Base-by-base conservation (phyloP, 257 asterid species). In the Schizonepeta tenuifolia region DNA sequence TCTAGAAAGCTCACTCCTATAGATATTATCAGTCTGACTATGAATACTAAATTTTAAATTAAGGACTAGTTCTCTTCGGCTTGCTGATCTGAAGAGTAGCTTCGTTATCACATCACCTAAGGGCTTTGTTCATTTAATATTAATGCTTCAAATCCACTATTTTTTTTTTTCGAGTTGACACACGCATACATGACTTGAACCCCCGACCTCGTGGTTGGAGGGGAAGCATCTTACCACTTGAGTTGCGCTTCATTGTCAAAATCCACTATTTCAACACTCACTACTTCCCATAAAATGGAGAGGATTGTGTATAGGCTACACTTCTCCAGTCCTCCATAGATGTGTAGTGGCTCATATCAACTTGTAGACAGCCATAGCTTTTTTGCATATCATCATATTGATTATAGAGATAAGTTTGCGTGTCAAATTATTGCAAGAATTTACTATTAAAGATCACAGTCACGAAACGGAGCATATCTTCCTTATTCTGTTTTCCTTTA, bases 401-500 rank as follows among this genome's bases (percentile, higher is more conserved):
- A 15, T n/a, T 31, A 54, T 12, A 62, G 54, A 62, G 61, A 65
- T 31, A 62, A 17, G 2, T 38, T 36, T 46, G 67, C 54, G 55
- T 21, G 50, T 7, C 35, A 13, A 54, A 5, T 33, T 8, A 10
- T 31, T 31, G 36, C 36, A 71, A 40, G 55, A 33, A 62, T 70
- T 18, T 43, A 38, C 51, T 51, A 6, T 67, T 51, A 5, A 31
- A 31, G 36, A 31, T 31, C 36, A 31, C 36, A 31, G 36, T 31
- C 36, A 31, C 6, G 7, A 4, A 6, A 31, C 36, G 5, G 36
- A 0, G 40, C 4, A 50, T 1, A 24, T 10, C 31, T 43, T 24
- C 43, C 20, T 22, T 53, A 21, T 15, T 24, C 54, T 73, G 3
- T 68, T 79, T 44, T 26, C 14, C 50, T 44, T 61, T 31, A 61